Evolutionary conservation across 2,329 filamentous ascomycete species (phyloP).

Genomic region (Pseudocercospora pini-densiflorae): DNA sequence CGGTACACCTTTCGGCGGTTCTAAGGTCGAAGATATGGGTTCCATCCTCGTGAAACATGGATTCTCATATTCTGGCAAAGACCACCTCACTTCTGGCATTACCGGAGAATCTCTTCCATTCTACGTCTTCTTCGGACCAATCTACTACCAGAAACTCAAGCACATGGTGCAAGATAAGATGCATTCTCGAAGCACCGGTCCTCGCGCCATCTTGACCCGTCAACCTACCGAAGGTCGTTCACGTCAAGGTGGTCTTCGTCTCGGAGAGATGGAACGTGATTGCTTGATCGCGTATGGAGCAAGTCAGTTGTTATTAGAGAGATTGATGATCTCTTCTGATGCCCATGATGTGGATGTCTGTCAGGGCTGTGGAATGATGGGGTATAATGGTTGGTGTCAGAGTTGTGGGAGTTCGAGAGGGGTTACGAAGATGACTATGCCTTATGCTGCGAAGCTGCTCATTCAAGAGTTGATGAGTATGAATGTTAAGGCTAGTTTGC

Average conservation of each 20-base stretch:
- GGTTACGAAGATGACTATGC: conserved; percentile 93
- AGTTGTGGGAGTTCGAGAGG: conserved; percentile 84
- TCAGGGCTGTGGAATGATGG: conserved; percentile 91
- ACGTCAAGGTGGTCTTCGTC: conserved; percentile 84
- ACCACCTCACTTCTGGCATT: conserved; percentile 93
- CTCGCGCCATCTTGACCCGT: conserved; percentile 86
- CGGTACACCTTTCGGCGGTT: conserved; percentile 84
- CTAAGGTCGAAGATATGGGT: conserved; percentile 86
- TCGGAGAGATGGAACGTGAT: conserved; percentile 99
- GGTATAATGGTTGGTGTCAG: conserved; percentile 93
- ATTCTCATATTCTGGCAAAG: conserved; percentile 96
- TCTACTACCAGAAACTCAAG: conserved; percentile 99
- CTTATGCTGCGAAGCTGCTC: conserved; percentile 93
- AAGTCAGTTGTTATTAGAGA: conserved; percentile 86
- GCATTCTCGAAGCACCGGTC: conserved; percentile 91
- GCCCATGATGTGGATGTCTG: conserved; percentile 92
- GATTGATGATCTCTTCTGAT: conserved; percentile 93
- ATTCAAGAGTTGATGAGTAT: conserved; percentile 97
- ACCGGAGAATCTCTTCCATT: conserved; percentile 92
- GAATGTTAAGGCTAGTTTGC: conserved; percentile 94
- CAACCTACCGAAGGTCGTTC: conserved; percentile 97
- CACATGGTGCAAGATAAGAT: conserved; percentile 99
- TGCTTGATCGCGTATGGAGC: conserved; percentile 97
- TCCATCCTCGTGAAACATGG: conserved; percentile 82
- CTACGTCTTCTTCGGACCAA: conserved; percentile 98